These are phyloP conservation scores for Eucalyptus paniculata DNA, from an alignment of 345 rosid genomes.

Conservation along the genomic window DNA sequence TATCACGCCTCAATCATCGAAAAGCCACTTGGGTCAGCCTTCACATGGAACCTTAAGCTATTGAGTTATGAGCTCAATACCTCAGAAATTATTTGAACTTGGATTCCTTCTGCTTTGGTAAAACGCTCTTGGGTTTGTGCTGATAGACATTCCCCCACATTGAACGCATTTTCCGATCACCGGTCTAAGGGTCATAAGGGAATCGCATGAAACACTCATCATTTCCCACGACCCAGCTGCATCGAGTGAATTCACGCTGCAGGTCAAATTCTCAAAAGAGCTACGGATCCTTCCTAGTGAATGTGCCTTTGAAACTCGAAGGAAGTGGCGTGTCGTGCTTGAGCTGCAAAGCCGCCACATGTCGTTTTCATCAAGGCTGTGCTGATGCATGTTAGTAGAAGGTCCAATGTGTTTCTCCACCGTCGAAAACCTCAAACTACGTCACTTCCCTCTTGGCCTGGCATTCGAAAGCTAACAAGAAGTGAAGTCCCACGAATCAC, in stretches of 20 bases:
- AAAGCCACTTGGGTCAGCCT: not conserved
- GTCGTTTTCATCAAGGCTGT: not conserved
- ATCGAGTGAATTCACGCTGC: not conserved
- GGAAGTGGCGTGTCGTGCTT: not conserved
- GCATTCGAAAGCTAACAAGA: not conserved
- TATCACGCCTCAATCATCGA: not conserved
- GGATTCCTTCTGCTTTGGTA: not conserved
- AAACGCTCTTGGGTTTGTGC: not conserved
- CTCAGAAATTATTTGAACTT: not conserved
- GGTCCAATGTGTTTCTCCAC: not conserved
- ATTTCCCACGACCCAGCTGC: not conserved
- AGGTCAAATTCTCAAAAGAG: not conserved
- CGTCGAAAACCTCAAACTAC: not conserved
- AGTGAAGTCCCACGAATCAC: not conserved
- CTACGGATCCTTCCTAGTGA: not conserved
- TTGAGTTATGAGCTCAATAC: not conserved
- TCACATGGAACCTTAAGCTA: not conserved
- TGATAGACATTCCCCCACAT: not conserved
- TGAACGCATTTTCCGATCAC: not conserved
- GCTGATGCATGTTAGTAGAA: not conserved
- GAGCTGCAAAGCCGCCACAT: accelerated
- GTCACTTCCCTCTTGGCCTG: not conserved
- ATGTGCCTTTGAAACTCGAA: not conserved
- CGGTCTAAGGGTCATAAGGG: not conserved
- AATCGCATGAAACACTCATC: not conserved